Conservation (phyloP, 495 filamentous ascomycete species). For the Trichoderma parareesei region DNA sequence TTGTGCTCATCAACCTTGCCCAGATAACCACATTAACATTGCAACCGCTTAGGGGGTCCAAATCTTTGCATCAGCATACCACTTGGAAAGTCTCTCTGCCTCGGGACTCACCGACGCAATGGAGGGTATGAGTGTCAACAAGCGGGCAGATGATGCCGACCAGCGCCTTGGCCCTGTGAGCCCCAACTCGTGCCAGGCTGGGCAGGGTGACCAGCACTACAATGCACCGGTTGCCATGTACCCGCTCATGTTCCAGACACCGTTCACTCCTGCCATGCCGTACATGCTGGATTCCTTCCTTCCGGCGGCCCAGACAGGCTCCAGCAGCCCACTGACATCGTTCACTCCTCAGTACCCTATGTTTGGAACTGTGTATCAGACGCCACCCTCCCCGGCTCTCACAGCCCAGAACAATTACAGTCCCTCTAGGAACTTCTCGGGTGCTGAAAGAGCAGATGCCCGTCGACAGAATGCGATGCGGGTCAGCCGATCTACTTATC, state of each 20-base stretch:
- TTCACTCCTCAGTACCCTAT: background rate
- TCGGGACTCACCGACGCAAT: background rate
- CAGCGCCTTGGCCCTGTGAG: background rate
- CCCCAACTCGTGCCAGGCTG: background rate
- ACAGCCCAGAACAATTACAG: conserved; percentile 17
- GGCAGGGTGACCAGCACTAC: background rate
- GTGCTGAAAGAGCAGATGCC: conserved; percentile 20
- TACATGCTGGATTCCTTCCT: conserved; percentile 32
- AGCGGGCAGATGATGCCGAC: background rate
- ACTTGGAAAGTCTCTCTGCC: background rate
- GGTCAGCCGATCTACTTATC: conserved; percentile 30
- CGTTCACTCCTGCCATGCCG: conserved; percentile 9
- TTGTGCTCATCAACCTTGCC: background rate
- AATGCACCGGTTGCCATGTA: conserved; percentile 2
- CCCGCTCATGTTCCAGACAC: conserved; percentile 8
- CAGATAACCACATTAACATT: background rate
- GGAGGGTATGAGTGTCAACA: background rate
- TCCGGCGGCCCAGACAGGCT: conserved; percentile 21
- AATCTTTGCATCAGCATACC: conserved; percentile 3
- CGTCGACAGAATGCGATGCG: conserved; percentile 37
- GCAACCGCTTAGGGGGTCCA: conserved; percentile 3
- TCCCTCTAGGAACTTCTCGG: conserved; percentile 24
- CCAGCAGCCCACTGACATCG: background rate
- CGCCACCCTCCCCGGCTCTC: conserved; percentile 7
- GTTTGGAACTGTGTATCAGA: conserved; percentile 11